phyloP scores from a whole-genome alignment of 495 filamentous ascomycete species.

The Talaromyces thailandensis region DNA sequence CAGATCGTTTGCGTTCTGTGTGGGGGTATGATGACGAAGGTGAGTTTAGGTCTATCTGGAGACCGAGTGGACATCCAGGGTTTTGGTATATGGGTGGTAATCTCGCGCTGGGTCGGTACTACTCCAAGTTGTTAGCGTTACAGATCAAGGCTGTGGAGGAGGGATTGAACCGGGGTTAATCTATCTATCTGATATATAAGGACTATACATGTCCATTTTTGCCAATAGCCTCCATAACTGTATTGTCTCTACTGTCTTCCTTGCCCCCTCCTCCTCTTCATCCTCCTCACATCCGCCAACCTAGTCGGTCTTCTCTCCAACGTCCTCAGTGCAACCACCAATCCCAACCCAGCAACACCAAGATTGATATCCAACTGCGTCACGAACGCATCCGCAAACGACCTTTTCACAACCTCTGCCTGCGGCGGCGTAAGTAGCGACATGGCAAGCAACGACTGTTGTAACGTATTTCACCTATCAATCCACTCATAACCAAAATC shows the following conservation, averaged over 20 bases:
- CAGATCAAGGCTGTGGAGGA: conserved; percentile 65
- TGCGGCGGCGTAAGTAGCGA: no score
- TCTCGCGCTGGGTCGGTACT: conserved; percentile 64
- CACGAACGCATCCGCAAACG: no score
- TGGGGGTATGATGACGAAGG: conserved; percentile 79
- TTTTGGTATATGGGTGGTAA: conserved; percentile 86
- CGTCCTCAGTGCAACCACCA: no score
- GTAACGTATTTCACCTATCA: no score
- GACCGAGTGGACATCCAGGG: conserved; percentile 58
- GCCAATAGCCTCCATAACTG: not conserved
- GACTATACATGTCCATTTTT: not conserved
- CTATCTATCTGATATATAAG: not conserved
- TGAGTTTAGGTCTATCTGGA: conserved; percentile 65
- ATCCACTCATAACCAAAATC: not conserved
- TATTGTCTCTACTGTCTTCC: not conserved
- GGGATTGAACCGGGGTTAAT: conserved; percentile 17
- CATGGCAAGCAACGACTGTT: no score
- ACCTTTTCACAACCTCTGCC: no score
- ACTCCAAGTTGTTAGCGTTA: conserved; percentile 60
- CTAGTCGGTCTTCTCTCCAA: no score
- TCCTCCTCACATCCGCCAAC: no score
- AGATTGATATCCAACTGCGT: no score
- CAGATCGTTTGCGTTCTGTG: conserved; percentile 55
- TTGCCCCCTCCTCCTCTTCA: not conserved
- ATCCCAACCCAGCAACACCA: no score